Percentiles rank a stretch among this genome's conserved stretches.
These are phyloP conservation scores for Yamadazyma endophytica DNA, from an alignment of 805 yeast species.

Conservation along the genomic window DNA sequence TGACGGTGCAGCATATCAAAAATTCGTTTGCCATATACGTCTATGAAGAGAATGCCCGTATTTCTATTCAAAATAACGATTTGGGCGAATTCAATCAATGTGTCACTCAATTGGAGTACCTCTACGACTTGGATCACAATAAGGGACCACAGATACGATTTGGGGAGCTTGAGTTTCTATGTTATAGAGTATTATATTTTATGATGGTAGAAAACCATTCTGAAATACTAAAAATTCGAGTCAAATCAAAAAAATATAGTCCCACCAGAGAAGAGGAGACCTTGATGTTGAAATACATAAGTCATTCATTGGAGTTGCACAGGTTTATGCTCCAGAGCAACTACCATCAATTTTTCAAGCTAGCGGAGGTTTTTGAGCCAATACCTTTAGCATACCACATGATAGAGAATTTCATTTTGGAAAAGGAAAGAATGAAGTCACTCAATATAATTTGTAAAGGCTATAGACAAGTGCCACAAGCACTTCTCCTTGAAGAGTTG, in stretches of 20 bases:
- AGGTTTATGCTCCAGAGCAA: slow-evolving; percentile 12
- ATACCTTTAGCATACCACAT: slow-evolving; percentile 19
- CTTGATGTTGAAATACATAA: slow-evolving; percentile 11
- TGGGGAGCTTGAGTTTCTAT: slow-evolving; percentile 56
- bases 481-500: slow-evolving; percentile 36
- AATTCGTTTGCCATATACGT: slow-evolving; percentile 72
- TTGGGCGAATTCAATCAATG: slow-evolving; percentile 96
- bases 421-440: slow-evolving; percentile 54
- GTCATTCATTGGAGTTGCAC: slow-evolving; percentile 14
- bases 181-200: slow-evolving; percentile 72
- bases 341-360: slow-evolving; percentile 50
- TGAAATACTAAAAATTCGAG: slow-evolving; percentile 46
- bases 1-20: slow-evolving; percentile 85
- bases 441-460: slow-evolving; percentile 53
- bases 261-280: slow-evolving; percentile 8
- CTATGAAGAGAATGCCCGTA: slow-evolving; percentile 80
- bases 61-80: slow-evolving; percentile 81
- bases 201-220: slow-evolving; percentile 65
- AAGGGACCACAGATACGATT: slow-evolving; percentile 3
- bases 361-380: slow-evolving; percentile 10
- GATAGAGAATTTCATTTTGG: slow-evolving; percentile 43
- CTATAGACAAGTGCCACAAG: slow-evolving; percentile 44
- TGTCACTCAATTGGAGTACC: slow-evolving; percentile 68
- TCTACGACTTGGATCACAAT: slow-evolving; percentile 42
- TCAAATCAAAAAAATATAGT: slow-evolving; percentile 8